Conservation (phyloP, 2,329 filamentous ascomycete species). For the Periconia digitata region DNA sequence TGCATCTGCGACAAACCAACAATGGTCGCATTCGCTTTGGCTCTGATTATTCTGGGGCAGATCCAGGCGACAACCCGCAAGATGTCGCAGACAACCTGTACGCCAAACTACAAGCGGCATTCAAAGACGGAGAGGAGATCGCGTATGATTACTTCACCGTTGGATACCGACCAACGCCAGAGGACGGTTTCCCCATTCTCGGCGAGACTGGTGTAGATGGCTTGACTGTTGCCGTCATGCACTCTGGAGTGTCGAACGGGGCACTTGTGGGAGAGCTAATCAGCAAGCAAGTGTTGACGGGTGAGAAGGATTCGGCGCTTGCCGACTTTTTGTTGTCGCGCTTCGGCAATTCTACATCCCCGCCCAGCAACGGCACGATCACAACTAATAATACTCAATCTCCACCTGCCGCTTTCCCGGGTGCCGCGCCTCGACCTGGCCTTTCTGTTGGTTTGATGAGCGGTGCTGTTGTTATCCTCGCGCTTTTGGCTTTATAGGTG, state of each 20-base stretch:
- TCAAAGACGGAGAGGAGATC: slow-evolving; percentile 3
- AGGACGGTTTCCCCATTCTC: slow-evolving; percentile 6
- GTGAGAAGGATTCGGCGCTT: slow-evolving; percentile 6
- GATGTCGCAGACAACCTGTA: slow-evolving; percentile 6
- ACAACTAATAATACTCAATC: no score
- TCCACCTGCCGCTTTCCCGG: no score
- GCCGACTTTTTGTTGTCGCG: slow-evolving; percentile 4
- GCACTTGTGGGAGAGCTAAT: slow-evolving; percentile 7
- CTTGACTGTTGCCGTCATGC: slow-evolving; percentile 8
- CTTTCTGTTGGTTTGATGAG: no score
- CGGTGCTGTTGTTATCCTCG: no score
- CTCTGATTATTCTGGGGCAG: slow-evolving; percentile 1
- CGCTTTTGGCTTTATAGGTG: no score
- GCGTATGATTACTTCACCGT: slow-evolving; percentile 7
- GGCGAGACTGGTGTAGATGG: slow-evolving; percentile 8
- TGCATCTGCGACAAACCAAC: slow-evolving; percentile 6
- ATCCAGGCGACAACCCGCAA: slow-evolving; percentile 6
- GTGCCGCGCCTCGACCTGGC: no score
- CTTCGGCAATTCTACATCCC: slow-evolving; percentile 3
- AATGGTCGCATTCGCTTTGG: slow-evolving; percentile 8
- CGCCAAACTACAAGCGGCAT: slow-evolving; percentile 1
- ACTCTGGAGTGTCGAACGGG: slow-evolving; percentile 6
- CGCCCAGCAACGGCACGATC: background rate
- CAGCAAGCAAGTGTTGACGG: slow-evolving; percentile 5
- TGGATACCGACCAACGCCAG: slow-evolving; percentile 5